Conservation (phyloP, 2,329 filamentous ascomycete species). For the Fusarium neocosmosporiellum region DNA sequence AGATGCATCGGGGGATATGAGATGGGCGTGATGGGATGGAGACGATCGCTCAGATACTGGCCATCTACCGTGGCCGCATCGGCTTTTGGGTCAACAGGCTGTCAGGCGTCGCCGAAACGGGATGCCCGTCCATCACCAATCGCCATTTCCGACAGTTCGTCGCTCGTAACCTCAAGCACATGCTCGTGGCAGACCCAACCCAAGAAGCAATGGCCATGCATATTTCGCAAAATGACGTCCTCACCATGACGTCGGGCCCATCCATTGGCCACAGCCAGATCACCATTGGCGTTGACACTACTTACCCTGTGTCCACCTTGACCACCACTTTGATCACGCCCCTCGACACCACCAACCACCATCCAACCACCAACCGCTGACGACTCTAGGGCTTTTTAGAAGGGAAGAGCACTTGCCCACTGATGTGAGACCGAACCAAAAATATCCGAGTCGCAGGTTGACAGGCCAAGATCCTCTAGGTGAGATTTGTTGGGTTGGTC, state of each 20-base stretch:
- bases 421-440: constrained; percentile 23
- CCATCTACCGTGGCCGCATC: constrained; percentile 28
- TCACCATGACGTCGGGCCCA: constrained; percentile 37
- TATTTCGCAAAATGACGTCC: constrained; percentile 39
- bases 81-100: constrained; percentile 22
- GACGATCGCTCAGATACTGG: constrained; percentile 10
- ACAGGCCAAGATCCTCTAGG: constrained; percentile 10
- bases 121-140: constrained; percentile 21
- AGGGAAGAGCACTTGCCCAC: constrained; percentile 20
- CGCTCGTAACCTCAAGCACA: constrained; percentile 3
- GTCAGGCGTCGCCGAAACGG: constrained; percentile 28
- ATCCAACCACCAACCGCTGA: constrained; percentile 28
- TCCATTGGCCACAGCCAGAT: constrained; percentile 33
- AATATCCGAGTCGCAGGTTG: constrained; percentile 13
- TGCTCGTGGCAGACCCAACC: constrained; percentile 27
- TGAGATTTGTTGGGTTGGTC: constrained; percentile 2
- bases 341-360: constrained; percentile 37
- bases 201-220: constrained; percentile 22
- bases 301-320: constrained; percentile 38
- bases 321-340: constrained; percentile 29
- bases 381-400: constrained; percentile 21
- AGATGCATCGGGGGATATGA: constrained; percentile 18
- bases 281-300: constrained; percentile 37
- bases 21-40: constrained; percentile 24
- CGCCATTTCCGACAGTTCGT: constrained; percentile 11